Evolutionary conservation across 805 yeast species (phyloP).

Genomic region (Pachysolen tannophilus): DNA sequence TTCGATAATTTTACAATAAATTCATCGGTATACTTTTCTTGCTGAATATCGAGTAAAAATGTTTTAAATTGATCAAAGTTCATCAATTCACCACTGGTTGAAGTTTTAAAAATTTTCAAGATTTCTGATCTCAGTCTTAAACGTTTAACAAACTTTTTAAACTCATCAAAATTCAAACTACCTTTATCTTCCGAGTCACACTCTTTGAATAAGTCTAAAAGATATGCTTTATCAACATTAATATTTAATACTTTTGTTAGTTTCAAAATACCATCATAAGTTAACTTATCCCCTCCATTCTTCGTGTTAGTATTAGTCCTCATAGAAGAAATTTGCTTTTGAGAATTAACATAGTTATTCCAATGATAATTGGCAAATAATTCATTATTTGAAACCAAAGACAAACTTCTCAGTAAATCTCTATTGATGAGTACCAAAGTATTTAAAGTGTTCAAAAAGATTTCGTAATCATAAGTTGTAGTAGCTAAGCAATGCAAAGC

Average conservation of each 20-base stretch:
- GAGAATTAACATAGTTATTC: slow-evolving; percentile 35
- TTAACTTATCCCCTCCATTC: slow-evolving; percentile 29
- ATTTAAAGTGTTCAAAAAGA: slow-evolving; percentile 46
- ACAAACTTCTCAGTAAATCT: slow-evolving; percentile 54
- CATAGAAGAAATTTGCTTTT: slow-evolving; percentile 20
- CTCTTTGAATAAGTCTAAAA: slow-evolving; percentile 41
- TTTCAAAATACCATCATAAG: slow-evolving; percentile 61
- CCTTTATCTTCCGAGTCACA: slow-evolving; percentile 45
- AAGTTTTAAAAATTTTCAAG: slow-evolving; percentile 35
- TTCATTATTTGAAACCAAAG: slow-evolving; percentile 34
- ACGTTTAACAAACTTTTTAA: slow-evolving; percentile 63
- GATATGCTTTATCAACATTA: slow-evolving; percentile 48
- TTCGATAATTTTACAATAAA: slow-evolving; percentile 26
- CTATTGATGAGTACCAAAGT: slow-evolving; percentile 49
- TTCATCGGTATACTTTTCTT: slow-evolving; percentile 28
- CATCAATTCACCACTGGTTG: slow-evolving; percentile 19
- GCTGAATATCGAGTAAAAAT: slow-evolving; percentile 43
- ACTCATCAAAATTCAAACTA: slow-evolving; percentile 60
- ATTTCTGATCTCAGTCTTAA: slow-evolving; percentile 65
- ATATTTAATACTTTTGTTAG: slow-evolving; percentile 65
- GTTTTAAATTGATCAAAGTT: slow-evolving; percentile 22
- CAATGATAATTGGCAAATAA: slow-evolving; percentile 49
- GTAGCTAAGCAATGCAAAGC: slow-evolving; percentile 74
- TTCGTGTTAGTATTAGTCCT: slow-evolving; percentile 17
- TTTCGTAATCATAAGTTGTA: slow-evolving; percentile 39